Conservation (phyloP, 345 rosid species). For the Lepidium africanum region DNA sequence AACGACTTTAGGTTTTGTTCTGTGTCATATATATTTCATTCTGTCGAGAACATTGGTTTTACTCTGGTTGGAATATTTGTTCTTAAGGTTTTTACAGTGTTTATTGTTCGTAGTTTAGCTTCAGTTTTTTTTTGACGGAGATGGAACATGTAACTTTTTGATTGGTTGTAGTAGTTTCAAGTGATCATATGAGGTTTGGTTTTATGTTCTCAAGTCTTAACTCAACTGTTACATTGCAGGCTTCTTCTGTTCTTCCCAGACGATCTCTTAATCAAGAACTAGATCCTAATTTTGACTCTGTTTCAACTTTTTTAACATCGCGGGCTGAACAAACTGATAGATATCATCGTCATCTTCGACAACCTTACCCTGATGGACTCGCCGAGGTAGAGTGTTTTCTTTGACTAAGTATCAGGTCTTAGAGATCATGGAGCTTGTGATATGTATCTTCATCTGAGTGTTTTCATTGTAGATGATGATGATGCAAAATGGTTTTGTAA, state of each 20-base stretch:
- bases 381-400: conserved; percentile 53
- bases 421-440: not conserved
- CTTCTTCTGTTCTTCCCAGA: conserved; percentile 31
- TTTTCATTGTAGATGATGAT: conserved; percentile 26
- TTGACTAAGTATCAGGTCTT: not conserved
- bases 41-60: not conserved
- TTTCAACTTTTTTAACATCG: conserved; percentile 28
- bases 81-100: not conserved
- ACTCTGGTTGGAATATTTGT: not conserved
- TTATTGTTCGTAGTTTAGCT: not conserved
- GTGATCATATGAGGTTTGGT: not conserved
- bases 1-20: not conserved
- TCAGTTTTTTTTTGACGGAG: not conserved
- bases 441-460: not conserved
- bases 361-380: conserved; percentile 75
- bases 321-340: conserved; percentile 44
- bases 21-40: not conserved
- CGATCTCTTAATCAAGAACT: conserved; percentile 41
- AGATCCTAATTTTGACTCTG: conserved; percentile 38
- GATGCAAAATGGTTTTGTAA: conserved; percentile 31
- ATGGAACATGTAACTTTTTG: not conserved
- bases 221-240: conserved; percentile 36
- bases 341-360: conserved; percentile 59
- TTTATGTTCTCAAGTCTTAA: not conserved
- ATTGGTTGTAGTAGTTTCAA: not conserved